Conservation (phyloP, 2,329 filamentous ascomycete genomes). For the Pseudogymnoascus sp. region DNA sequence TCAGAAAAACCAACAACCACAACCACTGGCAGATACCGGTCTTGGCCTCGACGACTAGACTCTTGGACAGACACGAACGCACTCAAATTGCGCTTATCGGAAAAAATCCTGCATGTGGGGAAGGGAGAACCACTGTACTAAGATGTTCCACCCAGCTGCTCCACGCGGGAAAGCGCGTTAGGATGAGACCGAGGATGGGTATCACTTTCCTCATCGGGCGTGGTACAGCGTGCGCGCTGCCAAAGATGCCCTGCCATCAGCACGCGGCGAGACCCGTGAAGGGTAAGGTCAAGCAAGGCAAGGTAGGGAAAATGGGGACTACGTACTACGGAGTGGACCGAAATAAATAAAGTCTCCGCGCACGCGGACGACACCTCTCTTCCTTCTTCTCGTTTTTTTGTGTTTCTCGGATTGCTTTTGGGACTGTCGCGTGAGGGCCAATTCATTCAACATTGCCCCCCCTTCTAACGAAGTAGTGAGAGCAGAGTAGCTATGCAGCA, state of each 20-base stretch:
- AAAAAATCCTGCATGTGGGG: not conserved
- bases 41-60: not conserved
- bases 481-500: not conserved
- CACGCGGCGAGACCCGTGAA: not conserved
- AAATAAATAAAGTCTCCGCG: not conserved
- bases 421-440: not conserved
- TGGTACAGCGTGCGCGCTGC: not conserved
- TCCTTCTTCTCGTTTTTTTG: not conserved
- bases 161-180: constrained; percentile 1
- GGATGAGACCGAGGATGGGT: not conserved
- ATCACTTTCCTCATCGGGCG: not conserved
- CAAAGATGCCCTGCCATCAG: not conserved
- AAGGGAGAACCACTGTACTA: not conserved
- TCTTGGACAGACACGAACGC: not conserved
- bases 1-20: not conserved
- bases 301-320: not conserved
- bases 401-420: not conserved
- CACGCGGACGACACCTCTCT: not conserved
- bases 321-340: not conserved
- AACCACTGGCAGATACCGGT: not conserved
- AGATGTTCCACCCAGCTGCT: not conserved
- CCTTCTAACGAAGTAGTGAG: not conserved
- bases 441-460: not conserved
- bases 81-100: not conserved
- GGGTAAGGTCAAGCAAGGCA: not conserved